These are phyloP conservation scores for Setaria italica DNA, from an alignment of 202 grass and related monocot genomes.

Conservation along the genomic window DNA sequence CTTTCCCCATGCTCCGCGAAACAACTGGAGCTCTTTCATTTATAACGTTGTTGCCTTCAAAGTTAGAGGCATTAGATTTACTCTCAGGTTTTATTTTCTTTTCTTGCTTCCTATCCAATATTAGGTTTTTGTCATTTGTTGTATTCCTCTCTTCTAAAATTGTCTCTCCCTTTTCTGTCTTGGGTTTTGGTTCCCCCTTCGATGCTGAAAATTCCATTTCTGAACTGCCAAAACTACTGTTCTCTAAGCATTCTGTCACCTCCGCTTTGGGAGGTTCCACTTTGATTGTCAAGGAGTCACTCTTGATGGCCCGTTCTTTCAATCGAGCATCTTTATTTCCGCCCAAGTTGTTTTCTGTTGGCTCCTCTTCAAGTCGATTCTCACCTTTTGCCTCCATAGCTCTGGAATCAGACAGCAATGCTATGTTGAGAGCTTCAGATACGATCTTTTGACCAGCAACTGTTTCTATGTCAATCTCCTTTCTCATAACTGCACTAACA, in stretches of 20 bases:
- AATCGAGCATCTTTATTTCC: conserved; percentile 49
- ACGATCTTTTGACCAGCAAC: conserved; percentile 49
- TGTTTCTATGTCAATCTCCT: conserved; percentile 68
- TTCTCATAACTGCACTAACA: conserved; percentile 52
- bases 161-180: conserved; percentile 60
- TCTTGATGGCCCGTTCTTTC: conserved; percentile 52
- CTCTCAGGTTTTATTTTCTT: conserved; percentile 68
- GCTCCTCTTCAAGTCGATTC: conserved; percentile 58
- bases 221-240: conserved; percentile 49
- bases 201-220: conserved; percentile 49
- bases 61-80: conserved; percentile 53
- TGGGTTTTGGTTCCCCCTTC: conserved; percentile 61
- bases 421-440: conserved; percentile 59
- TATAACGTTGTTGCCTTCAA: conserved; percentile 56
- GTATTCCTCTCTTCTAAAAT: conserved; percentile 54
- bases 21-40: conserved; percentile 59
- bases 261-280: conserved; percentile 56
- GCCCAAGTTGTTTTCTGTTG: conserved; percentile 40
- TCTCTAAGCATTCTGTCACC: conserved; percentile 55
- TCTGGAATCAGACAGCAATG: conserved; percentile 45
- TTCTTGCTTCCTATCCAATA: conserved; percentile 70
- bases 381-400: conserved; percentile 47
- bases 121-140: conserved; percentile 54
- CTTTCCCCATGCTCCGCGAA: conserved; percentile 49
- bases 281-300: conserved; percentile 53